Base-by-base conservation (phyloP, 257 asterid species). In the Solanum okadae region DNA sequence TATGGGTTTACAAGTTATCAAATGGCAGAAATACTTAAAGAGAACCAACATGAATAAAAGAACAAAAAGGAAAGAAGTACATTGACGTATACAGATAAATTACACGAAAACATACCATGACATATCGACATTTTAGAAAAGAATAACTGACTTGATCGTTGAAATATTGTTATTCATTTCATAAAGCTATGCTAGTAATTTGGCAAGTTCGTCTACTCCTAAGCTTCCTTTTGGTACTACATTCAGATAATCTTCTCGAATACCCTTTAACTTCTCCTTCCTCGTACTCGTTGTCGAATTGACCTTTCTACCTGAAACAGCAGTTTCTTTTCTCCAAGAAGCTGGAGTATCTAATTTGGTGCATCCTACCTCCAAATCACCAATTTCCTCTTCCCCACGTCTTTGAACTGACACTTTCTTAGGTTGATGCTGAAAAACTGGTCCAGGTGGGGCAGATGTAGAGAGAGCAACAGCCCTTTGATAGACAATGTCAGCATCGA, bases 161-260 rank as follows among this genome's bases (percentile, higher is more conserved):
- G 20, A 46, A 37, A 40, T n/a, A 35, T 75, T 22, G 83, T 78
- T 40, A n/a, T 9, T 78, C 61, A 78, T 52, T 49, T 82, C 31
- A 78, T 76, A 73, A 86, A 87, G 77, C 90, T 88, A 95, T 73
- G 92, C 89, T 73, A 96, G 94, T 83, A 97, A 92, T 86, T 95
- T 96, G 31, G 99, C 98, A 84, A 95, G 98, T 91, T 97, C 98
- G 89, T 97, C 98, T n/a, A 97, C 94, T 86, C 96, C 91, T 84
- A 96, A 90, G 89, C 88, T 92, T 86, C 99, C 99, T 87, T 88
- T 93, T 18, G 94, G 98, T 82, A 86, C 93, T 40, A 92, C 90
- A 86, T 94, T 94, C 67, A 94, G 88, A 90, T 90, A 90, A 89
- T 94, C 94, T 38, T 71, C 93, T 89, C 90, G 92, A 25, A 91